phyloP scores from a whole-genome alignment of 768 basidiomycete species.

The Suillus subaureus region DNA sequence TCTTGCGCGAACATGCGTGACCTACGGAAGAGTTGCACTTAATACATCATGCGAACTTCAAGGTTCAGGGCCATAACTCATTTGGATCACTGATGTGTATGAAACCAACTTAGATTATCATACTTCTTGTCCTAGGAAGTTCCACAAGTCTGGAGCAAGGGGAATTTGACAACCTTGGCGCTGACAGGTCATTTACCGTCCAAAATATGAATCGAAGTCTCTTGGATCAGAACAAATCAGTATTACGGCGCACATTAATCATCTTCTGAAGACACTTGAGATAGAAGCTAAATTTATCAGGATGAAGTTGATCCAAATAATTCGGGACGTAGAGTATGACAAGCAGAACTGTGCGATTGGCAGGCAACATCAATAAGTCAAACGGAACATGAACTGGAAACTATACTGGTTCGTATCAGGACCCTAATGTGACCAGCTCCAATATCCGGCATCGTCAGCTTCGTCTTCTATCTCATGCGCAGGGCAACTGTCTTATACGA shows the following conservation, averaged over 20 bases:
- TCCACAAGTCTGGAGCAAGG: constrained; percentile 25
- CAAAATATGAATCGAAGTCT: neutral
- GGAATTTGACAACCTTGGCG: constrained; percentile 27
- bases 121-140: constrained; percentile 22
- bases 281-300: neutral
- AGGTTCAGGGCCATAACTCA: neutral
- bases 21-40: neutral
- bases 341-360: neutral
- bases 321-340: neutral
- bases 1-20: neutral
- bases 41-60: neutral
- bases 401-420: constrained; percentile 98
- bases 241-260: constrained; percentile 11
- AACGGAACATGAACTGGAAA: constrained; percentile 95
- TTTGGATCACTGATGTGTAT: neutral
- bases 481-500: constrained; percentile 99
- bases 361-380: constrained; percentile 36
- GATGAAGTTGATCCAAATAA: constrained; percentile 3
- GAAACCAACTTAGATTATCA: constrained; percentile 9
- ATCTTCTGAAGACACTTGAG: neutral
- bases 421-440: constrained; percentile 99
- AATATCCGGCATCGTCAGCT: constrained; percentile 84
- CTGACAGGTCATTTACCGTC: constrained; percentile 27
- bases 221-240: neutral
- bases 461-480: constrained; percentile 97